These are phyloP conservation scores for Daldinia loculata DNA, from an alignment of 495 filamentous ascomycete genomes.

Conservation along the genomic window DNA sequence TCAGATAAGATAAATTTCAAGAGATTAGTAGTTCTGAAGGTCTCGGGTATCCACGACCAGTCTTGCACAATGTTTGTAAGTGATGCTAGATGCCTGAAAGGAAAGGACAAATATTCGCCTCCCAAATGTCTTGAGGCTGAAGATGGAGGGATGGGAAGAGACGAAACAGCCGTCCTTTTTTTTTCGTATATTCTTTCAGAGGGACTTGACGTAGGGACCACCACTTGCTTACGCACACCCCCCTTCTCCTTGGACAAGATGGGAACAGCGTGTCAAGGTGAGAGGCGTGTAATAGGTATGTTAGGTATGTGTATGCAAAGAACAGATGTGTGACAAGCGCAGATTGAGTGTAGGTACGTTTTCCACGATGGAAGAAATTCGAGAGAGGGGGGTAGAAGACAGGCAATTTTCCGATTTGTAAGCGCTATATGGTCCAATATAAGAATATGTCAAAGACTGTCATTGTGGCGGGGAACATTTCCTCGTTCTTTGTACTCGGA, in stretches of 20 bases:
- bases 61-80: conserved; percentile 15
- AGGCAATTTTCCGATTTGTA: conserved; percentile 46
- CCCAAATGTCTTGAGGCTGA: conserved; percentile 36
- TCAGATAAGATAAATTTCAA: conserved; percentile 16
- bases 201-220: conserved; percentile 34
- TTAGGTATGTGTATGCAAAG: conserved; percentile 28
- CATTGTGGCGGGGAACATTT: conserved; percentile 33
- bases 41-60: conserved; percentile 31
- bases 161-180: conserved; percentile 19
- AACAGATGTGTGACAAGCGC: conserved; percentile 21
- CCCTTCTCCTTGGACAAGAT: conserved; percentile 27
- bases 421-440: conserved; percentile 26
- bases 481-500: conserved; percentile 34
- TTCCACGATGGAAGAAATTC: conserved; percentile 41
- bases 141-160: conserved; percentile 18
- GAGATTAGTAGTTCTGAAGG: conserved; percentile 6
- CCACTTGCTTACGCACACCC: conserved; percentile 33
- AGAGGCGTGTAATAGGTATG: conserved; percentile 18
- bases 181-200: conserved; percentile 21
- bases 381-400: conserved; percentile 44
- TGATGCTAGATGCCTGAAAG: conserved; percentile 9
- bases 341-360: conserved; percentile 24
- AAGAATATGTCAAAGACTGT: conserved; percentile 23
- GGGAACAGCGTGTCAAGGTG: conserved; percentile 33
- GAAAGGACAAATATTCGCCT: conserved; percentile 39